Base-by-base conservation (phyloP, 352 stramenopile genomes). In the Phytophthora quininea region DNA sequence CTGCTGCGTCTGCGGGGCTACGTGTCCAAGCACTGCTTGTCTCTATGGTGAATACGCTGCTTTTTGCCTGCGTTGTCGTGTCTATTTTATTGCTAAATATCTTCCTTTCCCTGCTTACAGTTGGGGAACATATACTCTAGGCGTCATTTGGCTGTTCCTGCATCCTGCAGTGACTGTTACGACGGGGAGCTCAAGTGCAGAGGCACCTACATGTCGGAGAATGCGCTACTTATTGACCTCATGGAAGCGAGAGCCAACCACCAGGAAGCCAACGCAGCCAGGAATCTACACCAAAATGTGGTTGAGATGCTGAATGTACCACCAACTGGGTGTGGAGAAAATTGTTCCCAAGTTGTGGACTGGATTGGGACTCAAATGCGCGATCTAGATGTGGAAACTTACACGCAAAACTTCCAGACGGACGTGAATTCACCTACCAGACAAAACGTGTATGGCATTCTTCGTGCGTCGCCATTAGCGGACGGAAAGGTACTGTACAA, bases 201-300 rank as follows among this genome's bases (percentile, higher is more conserved):
- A 24, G 84, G 84, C 8, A 97, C 89, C 42, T 97, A 97, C 73
- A 91, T 95, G 55, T 96, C 88, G 2, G 89, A 97, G 74, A 97
- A 97, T 58, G 89, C 87, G 50, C 74, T 97, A 54, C 77, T 96
- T 14, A 83, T 93, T 38, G 86, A 92, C 58, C 85, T 84, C 47
- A 89, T 90, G 57, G 78, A 87, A 48, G 74, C 84, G 12, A 54
- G 72, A 38, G 73, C 63, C 12, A 82, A 71, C 57, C 64, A 81
- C 49, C 37, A 70, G 8, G 79, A 90, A 40, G 81, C 69, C 11
- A 38, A 74, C 43, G 63, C 52, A 8, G 69, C 67, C 33, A 66
- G 66, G 9, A 27, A 14, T 3, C 78, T 76, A 50, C 84, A 92
- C 46, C 51, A 67, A 12, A 66, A 72, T 19, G 57, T 92, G 29